Evolutionary conservation across 495 filamentous ascomycete genomes (phyloP).

Genomic region (Chaetomium tenue): DNA sequence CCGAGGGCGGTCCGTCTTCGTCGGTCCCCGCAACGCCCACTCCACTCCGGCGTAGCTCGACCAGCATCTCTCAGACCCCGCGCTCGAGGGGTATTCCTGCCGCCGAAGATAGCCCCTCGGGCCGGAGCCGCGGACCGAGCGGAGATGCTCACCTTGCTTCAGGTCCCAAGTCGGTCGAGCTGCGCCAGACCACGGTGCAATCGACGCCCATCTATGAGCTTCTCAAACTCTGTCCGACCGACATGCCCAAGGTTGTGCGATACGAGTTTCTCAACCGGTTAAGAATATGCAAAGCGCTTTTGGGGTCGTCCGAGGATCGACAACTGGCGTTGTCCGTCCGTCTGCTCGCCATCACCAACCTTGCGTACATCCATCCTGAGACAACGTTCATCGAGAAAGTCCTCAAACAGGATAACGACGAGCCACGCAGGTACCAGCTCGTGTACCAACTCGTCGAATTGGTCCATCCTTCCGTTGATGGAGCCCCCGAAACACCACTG

Average conservation of each 20-base stretch:
- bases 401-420: conserved; percentile 82
- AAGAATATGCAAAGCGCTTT: conserved; percentile 75
- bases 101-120: conserved; percentile 46
- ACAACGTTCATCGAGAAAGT: conserved; percentile 76
- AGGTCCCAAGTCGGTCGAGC: conserved; percentile 62
- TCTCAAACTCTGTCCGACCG: conserved; percentile 58
- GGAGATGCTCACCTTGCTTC: conserved; percentile 55
- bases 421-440: conserved; percentile 84
- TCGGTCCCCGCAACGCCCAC: conserved; percentile 45
- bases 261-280: conserved; percentile 86
- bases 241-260: conserved; percentile 67
- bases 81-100: conserved; percentile 35
- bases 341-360: conserved; percentile 83
- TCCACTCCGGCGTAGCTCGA: conserved; percentile 49
- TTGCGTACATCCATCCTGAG: conserved; percentile 85
- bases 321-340: conserved; percentile 77
- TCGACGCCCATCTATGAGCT: conserved; percentile 64
- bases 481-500: conserved; percentile 62
- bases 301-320: conserved; percentile 60
- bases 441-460: conserved; percentile 89
- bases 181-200: conserved; percentile 63
- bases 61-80: conserved; percentile 38
- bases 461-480: conserved; percentile 71
- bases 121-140: conserved; percentile 29
- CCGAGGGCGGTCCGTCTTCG: conserved; percentile 16